phyloP scores from a whole-genome alignment of 2,329 filamentous ascomycete genomes.

The Botryotinia narcissicola region DNA sequence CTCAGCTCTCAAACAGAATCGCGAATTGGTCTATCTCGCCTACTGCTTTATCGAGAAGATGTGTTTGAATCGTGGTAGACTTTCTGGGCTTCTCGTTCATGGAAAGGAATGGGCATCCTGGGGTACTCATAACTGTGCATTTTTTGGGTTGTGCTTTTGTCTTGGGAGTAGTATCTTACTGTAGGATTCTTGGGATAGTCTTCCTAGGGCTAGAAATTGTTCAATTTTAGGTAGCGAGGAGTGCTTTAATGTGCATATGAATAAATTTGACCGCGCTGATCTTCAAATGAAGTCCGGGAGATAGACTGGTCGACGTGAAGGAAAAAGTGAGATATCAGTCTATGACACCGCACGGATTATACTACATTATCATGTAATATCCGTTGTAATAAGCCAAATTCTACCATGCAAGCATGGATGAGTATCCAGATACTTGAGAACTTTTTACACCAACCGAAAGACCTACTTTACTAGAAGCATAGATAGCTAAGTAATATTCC shows the following conservation, averaged over 20 bases:
- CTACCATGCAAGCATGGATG: background rate
- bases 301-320: background rate
- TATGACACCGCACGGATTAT: background rate
- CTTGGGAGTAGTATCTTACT: background rate
- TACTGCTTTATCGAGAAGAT: background rate
- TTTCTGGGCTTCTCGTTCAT: background rate
- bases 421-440: accelerated
- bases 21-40: background rate
- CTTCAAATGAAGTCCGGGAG: background rate
- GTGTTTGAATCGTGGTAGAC: background rate
- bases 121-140: background rate
- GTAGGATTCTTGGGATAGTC: background rate
- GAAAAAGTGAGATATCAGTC: background rate
- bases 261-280: background rate
- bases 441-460: background rate
- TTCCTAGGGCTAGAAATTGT: background rate
- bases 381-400: accelerated
- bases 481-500: accelerated
- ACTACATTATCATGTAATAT: background rate
- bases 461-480: background rate
- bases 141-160: background rate
- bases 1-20: background rate
- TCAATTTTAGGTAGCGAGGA: background rate
- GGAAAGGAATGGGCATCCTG: background rate
- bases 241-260: background rate